phyloP scores from a whole-genome alignment of 306 rosid species.

The Pachyrhizus erosus region DNA sequence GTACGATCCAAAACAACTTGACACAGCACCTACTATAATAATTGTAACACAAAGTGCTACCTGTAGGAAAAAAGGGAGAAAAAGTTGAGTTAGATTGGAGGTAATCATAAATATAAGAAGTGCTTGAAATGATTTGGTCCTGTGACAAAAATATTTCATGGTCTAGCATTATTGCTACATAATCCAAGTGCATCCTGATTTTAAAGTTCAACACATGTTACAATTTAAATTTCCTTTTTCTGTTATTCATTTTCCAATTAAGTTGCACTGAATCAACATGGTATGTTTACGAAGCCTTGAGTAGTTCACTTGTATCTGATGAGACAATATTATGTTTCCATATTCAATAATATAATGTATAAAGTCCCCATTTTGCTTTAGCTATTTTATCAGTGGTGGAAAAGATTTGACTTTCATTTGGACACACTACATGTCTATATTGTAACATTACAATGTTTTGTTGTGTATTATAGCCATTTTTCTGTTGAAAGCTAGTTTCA shows the following conservation, averaged over 20 bases:
- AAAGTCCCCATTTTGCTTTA: background rate
- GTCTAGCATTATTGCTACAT: background rate
- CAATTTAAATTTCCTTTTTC: background rate
- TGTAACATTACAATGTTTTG: background rate
- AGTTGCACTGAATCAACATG: background rate
- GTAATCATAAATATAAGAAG: background rate
- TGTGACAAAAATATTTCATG: background rate
- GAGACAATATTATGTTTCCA: background rate
- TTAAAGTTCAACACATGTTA: background rate
- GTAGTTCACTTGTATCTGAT: background rate
- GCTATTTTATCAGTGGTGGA: background rate
- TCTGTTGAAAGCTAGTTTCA: background rate
- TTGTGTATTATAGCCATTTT: background rate
- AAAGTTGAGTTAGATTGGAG: background rate
- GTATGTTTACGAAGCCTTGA: background rate
- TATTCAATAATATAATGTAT: background rate
- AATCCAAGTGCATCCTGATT: background rate
- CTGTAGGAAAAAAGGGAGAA: constrained; percentile 49
- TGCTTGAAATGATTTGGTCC: background rate
- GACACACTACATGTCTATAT: background rate
- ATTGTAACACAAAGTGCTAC: constrained; percentile 57
- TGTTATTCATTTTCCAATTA: background rate
- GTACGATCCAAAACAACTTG: constrained; percentile 66
- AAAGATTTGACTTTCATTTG: background rate
- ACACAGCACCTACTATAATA: constrained; percentile 59